Evolutionary conservation across 2,329 filamentous ascomycete genomes (phyloP), one percentile per base, ranked within the genome.

Genomic region (Cytospora piceicola): DNA sequence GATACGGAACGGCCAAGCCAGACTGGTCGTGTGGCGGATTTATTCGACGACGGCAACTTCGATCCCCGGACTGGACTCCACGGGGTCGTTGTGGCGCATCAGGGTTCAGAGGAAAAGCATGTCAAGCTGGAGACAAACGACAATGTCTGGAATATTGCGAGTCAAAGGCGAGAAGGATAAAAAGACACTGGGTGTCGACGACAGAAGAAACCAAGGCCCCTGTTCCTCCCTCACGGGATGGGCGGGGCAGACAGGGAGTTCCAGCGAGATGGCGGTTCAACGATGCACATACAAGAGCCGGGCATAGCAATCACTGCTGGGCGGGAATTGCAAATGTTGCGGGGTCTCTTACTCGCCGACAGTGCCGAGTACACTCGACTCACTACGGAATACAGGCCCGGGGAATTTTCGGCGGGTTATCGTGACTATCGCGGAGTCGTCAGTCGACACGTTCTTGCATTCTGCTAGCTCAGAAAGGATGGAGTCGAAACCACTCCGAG

Each of bases 161-260:
- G 64, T 65, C 59, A 36, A 60, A 70, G 68, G 68, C 71, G 74
- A 73, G n/a, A n/a, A n/a, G n/a, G n/a, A n/a, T n/a, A 73, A 71
- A 75, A 74, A 74, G 79, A 77, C 80, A 81, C 79, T 78, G 79
- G 78, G 63, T 82, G 80, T 80, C 77, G 74, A 78, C 76, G 60
- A 60, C 52, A 54, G 56, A 51, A 61, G 52, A 77, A 75, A 73
- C 75, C 72, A 70, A 70, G 71, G n/a, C 72, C 68, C 60, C 72
- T 68, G 64, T 67, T 65, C 60, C 61, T 67, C 68, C 65, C 60
- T 65, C 56, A 32, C 32, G 24, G 2, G 2, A 20, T 14, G 14
- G 52, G 36, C 58, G 65, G 32, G 51, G 61, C 58, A 69, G 61
- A 58, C 57, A 61, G 60, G 61, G 64, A 64, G 56, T 65, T 67